phyloP scores from a whole-genome alignment of 305 asterid genomes.

The Solanum hybrid region DNA sequence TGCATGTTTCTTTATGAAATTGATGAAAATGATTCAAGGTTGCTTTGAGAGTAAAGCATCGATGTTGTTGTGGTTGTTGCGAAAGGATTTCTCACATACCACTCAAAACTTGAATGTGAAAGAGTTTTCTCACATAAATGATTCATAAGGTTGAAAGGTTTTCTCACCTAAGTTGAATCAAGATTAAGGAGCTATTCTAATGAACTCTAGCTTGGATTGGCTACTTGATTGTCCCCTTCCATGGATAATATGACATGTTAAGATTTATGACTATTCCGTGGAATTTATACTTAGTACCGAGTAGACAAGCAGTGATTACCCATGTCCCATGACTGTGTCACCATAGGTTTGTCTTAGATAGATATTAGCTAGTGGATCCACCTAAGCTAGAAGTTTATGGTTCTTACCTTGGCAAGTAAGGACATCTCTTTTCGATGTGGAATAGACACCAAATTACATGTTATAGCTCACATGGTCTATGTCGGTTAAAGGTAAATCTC shows the following conservation, averaged over 20 bases:
- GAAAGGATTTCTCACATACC: neutral
- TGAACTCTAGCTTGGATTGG: neutral
- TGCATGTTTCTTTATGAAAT: neutral
- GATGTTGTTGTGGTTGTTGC: neutral
- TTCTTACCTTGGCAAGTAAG: neutral
- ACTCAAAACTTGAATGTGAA: neutral
- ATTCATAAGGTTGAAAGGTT: neutral
- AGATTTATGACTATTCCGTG: neutral
- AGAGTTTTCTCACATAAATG: neutral
- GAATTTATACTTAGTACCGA: neutral
- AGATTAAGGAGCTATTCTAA: neutral
- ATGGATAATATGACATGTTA: neutral
- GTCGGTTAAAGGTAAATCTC: neutral
- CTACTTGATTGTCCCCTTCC: neutral
- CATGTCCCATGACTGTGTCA: neutral
- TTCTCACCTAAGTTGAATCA: neutral
- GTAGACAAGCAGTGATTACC: neutral
- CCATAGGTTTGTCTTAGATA: neutral
- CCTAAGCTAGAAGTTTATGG: neutral
- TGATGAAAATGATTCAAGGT: neutral
- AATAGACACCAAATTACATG: neutral
- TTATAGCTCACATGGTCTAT: neutral
- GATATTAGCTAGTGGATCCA: neutral
- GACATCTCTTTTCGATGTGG: neutral
- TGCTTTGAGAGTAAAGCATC: neutral